Evolutionary conservation across 2,329 filamentous ascomycete species (phyloP).

Genomic region (Colletotrichum horii): DNA sequence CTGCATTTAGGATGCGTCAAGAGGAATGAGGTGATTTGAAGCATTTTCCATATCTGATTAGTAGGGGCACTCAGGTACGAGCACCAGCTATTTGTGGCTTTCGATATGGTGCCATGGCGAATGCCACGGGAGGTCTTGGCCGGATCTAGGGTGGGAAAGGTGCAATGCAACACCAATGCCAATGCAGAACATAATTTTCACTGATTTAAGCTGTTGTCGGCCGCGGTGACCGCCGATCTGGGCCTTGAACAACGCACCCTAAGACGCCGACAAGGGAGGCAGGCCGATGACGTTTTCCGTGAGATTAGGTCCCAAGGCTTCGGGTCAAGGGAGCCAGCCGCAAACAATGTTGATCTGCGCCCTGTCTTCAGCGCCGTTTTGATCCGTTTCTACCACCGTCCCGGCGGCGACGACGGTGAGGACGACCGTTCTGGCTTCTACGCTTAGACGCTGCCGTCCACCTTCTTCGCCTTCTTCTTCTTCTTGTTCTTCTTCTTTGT

Average conservation of each 20-base stretch:
- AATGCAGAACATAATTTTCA: neutral
- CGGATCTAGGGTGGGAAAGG: neutral
- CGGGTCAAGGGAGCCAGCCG: conserved; percentile 7
- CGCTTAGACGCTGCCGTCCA: neutral
- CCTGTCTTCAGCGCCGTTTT: neutral
- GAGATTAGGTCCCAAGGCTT: neutral
- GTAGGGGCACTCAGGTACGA: neutral
- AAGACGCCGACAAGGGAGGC: neutral
- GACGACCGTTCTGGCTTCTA: neutral
- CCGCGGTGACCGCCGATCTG: neutral
- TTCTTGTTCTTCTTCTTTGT: conserved; percentile 31
- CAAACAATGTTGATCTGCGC: neutral
- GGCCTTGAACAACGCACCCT: neutral
- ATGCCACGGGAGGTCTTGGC: neutral
- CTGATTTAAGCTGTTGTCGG: neutral
- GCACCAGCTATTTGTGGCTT: conserved; percentile 3
- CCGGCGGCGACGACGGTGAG: neutral
- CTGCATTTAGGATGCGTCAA: neutral
- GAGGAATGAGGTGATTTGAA: conserved; percentile 10
- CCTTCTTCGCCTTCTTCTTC: conserved; percentile 19
- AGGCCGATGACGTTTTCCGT: neutral
- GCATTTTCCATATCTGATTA: conserved; percentile 6
- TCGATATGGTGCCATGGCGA: conserved; percentile 7
- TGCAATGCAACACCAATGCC: neutral
- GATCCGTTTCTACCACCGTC: neutral